Percentiles rank a stretch among this genome's conserved stretches.
These are phyloP conservation scores for Linum usitatissimum DNA, from an alignment of 345 rosid species.

Conservation along the genomic window DNA sequence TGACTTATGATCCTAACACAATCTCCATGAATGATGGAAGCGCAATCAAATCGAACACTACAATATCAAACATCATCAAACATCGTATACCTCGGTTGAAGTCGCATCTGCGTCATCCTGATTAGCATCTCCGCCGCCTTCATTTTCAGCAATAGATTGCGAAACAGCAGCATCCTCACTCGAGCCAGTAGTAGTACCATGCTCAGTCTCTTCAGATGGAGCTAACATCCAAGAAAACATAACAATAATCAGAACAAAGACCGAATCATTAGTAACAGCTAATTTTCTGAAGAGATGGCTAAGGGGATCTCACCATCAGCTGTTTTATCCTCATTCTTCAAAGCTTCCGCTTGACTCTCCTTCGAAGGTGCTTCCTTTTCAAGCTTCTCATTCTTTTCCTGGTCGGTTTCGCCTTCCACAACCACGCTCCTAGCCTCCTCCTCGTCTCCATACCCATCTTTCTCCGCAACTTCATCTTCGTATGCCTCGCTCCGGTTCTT, in stretches of 20 bases:
- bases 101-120: not conserved
- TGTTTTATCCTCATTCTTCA: not conserved
- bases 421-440: not conserved
- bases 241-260: not conserved
- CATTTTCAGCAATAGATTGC: not conserved
- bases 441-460: not conserved
- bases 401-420: not conserved
- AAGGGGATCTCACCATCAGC: not conserved
- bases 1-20: not conserved
- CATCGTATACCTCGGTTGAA: not conserved
- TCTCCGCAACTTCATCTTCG: not conserved
- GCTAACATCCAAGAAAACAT: not conserved
- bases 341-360: not conserved
- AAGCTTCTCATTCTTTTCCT: not conserved
- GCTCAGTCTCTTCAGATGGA: not conserved
- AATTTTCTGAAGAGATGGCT: not conserved
- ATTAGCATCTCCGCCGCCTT: not conserved
- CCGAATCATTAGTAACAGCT: not conserved
- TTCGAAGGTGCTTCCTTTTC: not conserved
- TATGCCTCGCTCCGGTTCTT: not conserved
- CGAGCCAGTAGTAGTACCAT: not conserved
- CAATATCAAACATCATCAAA: not conserved
- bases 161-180: not conserved
- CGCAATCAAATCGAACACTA: not conserved
- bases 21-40: not conserved